phyloP scores from a whole-genome alignment of 2,329 filamentous ascomycete species.

The Aspergillus sclerotialis region DNA sequence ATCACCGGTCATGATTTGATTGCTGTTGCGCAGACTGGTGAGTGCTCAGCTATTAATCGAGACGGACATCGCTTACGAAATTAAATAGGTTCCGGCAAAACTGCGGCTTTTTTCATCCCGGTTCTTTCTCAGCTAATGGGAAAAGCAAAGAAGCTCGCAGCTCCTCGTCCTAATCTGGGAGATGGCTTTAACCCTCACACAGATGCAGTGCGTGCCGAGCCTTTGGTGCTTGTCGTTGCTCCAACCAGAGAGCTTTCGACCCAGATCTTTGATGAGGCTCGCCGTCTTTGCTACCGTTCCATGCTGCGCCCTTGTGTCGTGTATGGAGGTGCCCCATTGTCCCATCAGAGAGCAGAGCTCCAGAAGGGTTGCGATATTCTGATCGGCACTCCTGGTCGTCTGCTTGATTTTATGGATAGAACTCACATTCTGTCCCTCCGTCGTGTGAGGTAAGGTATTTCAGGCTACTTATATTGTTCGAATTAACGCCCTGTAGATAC shows the following conservation, averaged over 20 bases:
- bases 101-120: constrained; percentile 83
- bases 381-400: constrained; percentile 78
- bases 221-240: constrained; percentile 75
- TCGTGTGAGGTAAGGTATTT: constrained; percentile 59
- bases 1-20: constrained; percentile 73
- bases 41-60: constrained; percentile 23
- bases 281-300: constrained; percentile 86
- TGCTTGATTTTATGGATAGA: constrained; percentile 74
- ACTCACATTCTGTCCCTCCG: constrained; percentile 62
- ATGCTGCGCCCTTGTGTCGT: constrained; percentile 88
- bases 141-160: constrained; percentile 82
- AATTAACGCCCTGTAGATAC: constrained; percentile 35
- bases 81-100: constrained; percentile 84
- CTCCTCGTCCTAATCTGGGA: constrained; percentile 59
- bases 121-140: constrained; percentile 90
- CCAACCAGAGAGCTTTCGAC: constrained; percentile 86
- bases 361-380: constrained; percentile 82
- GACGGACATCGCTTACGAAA: too few species aligned
- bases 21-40: constrained; percentile 87
- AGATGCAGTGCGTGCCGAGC: constrained; percentile 65
- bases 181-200: constrained; percentile 46
- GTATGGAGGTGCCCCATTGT: constrained; percentile 75
- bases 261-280: constrained; percentile 91
- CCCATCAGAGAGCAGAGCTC: constrained; percentile 65
- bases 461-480: constrained; percentile 1